phyloP scores from a whole-genome alignment of 192 early-diverging fungal species.

The Coemansia javaensis region DNA sequence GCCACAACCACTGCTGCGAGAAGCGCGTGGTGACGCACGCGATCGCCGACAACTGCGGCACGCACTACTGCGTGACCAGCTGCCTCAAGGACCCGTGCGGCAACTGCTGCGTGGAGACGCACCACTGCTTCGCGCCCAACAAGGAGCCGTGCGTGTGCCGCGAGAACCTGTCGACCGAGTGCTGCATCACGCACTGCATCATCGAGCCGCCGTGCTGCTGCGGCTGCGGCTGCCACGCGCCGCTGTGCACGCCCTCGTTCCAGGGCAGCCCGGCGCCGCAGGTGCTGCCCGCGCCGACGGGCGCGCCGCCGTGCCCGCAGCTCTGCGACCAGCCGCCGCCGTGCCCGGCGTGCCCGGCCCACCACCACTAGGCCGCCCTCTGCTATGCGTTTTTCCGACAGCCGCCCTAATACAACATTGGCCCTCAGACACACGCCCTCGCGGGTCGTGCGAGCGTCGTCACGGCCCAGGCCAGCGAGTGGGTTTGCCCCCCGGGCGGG shows the following conservation, averaged over 20 bases:
- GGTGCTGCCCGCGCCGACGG: conserved; percentile 9
- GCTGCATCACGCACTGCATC: conserved; percentile 49
- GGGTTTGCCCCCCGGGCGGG: conserved; percentile 27
- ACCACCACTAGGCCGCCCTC: neutral
- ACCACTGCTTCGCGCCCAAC: conserved; percentile 49
- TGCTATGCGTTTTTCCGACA: neutral
- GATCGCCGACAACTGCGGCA: conserved; percentile 42
- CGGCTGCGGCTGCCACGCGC: conserved; percentile 38
- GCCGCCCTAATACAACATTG: neutral
- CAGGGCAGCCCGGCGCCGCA: conserved; percentile 26
- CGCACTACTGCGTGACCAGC: conserved; percentile 51
- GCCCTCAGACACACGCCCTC: conserved; percentile 49
- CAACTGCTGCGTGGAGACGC: conserved; percentile 43
- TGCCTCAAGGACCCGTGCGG: conserved; percentile 50
- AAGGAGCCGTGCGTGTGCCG: conserved; percentile 22
- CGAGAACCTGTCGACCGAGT: conserved; percentile 47
- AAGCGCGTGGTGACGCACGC: conserved; percentile 38
- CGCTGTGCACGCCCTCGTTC: conserved; percentile 44
- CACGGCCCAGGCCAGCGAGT: conserved; percentile 40
- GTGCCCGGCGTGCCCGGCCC: conserved; percentile 28
- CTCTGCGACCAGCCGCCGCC: conserved; percentile 14
- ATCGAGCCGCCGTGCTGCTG: conserved; percentile 40
- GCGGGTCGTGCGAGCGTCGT: conserved; percentile 20
- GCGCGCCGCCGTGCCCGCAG: conserved; percentile 34
- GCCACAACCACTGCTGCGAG: conserved; percentile 38